Evolutionary conservation across 2,329 filamentous ascomycete species (phyloP).

Genomic region (Paraconiothyrium brasiliense): DNA sequence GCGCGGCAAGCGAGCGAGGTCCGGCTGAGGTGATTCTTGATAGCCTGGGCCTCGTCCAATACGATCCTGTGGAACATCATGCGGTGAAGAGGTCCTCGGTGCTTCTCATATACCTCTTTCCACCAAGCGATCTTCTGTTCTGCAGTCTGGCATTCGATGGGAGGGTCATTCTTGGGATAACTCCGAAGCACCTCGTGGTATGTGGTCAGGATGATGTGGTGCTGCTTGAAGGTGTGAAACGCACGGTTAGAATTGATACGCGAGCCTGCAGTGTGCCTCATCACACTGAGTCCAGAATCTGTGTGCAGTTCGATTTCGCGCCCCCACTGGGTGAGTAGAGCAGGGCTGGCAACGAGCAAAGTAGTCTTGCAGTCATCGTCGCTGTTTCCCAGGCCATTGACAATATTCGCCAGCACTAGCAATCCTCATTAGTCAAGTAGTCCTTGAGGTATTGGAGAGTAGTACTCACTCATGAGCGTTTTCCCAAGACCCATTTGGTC

Average conservation of each 20-base stretch:
- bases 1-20: constrained; percentile 58
- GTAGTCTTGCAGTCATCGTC: constrained; percentile 43
- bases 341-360: constrained; percentile 54
- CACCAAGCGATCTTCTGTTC: constrained; percentile 54
- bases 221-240: constrained; percentile 22
- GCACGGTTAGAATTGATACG: constrained; percentile 34
- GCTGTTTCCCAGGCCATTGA: constrained; percentile 47
- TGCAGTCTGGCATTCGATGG: constrained; percentile 48
- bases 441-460: neutral
- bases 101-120: constrained; percentile 35
- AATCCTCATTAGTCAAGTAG: constrained; percentile 16
- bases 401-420: constrained; percentile 51
- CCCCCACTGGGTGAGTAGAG: constrained; percentile 54
- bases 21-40: constrained; percentile 60
- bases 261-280: constrained; percentile 37
- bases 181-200: constrained; percentile 54
- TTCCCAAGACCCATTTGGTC: constrained; percentile 56
- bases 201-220: constrained; percentile 54
- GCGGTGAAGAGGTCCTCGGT: constrained; percentile 46
- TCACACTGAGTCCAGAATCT: constrained; percentile 27
- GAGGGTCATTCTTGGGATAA: constrained; percentile 54
- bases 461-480: constrained; percentile 44
- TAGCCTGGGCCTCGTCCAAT: constrained; percentile 66
- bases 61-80: constrained; percentile 58
- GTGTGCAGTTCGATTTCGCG: constrained; percentile 45